These are phyloP conservation scores for Coniophora puteana DNA, from an alignment of 1,284 basidiomycete genomes.

Conservation along the genomic window DNA sequence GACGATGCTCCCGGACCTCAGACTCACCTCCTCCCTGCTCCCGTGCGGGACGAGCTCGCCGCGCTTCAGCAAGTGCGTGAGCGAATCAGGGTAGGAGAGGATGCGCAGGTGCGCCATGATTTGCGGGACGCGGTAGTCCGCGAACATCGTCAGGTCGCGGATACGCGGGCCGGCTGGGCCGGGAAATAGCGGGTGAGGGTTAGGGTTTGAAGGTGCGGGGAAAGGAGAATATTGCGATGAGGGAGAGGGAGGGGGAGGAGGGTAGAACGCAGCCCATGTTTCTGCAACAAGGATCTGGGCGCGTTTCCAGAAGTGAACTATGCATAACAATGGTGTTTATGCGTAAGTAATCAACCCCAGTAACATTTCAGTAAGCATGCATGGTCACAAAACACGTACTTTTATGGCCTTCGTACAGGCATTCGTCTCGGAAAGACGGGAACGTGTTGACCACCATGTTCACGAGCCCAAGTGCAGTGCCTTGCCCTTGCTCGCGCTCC, in stretches of 20 bases:
- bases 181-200: slow-evolving; percentile 72
- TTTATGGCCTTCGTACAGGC: slow-evolving; percentile 49
- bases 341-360: not conserved
- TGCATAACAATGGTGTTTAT: too few relatives aligned
- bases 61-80: slow-evolving; percentile 44
- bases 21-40: slow-evolving; percentile 62
- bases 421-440: slow-evolving; percentile 74
- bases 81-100: slow-evolving; percentile 58
- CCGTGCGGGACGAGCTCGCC: slow-evolving; percentile 48
- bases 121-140: slow-evolving; percentile 84
- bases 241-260: slow-evolving; percentile 31
- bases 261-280: slow-evolving; percentile 79
- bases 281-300: slow-evolving; percentile 84
- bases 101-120: slow-evolving; percentile 77
- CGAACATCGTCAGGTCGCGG: slow-evolving; percentile 78
- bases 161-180: slow-evolving; percentile 49
- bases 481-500: slow-evolving; percentile 41
- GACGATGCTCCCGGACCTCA: slow-evolving; percentile 71
- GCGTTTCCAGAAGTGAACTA: slow-evolving; percentile 80
- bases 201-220: too few relatives aligned
- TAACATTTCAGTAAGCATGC: not conserved
- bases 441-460: slow-evolving; percentile 67
- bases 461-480: slow-evolving; percentile 70
- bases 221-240: too few relatives aligned
- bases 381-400: slow-evolving; percentile 33